phyloP scores from a whole-genome alignment of 73 alveolate species.

The Paramecium bursaria region DNA sequence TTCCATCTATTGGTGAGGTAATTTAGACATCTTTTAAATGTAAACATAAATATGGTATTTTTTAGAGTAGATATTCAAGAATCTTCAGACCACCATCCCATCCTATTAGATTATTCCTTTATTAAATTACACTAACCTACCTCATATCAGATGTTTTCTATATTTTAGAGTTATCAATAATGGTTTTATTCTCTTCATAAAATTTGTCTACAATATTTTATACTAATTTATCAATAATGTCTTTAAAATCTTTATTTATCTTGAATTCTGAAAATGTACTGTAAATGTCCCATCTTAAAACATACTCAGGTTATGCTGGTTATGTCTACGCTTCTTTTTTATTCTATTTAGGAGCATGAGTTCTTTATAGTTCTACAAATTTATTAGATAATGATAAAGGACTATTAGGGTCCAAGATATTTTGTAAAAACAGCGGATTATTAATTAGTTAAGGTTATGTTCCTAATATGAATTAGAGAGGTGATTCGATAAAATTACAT shows the following conservation, averaged over 20 bases:
- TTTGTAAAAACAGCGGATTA: constrained; percentile 12
- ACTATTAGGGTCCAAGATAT: not conserved
- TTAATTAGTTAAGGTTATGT: constrained; percentile 3
- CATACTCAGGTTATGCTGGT: constrained; percentile 10
- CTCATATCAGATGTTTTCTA: not conserved
- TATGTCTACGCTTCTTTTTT: not conserved
- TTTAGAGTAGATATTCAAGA: constrained; percentile 2
- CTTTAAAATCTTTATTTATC: not conserved
- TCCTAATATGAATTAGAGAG: not conserved
- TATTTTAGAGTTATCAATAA: not conserved
- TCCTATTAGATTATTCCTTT: not conserved
- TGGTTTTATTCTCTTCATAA: constrained; percentile 19
- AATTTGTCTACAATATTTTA: constrained; percentile 29
- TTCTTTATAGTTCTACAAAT: constrained; percentile 9
- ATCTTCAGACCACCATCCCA: constrained; percentile 27
- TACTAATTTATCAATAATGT: not conserved
- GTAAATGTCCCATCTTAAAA: constrained; percentile 11
- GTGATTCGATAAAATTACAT: constrained; percentile 17
- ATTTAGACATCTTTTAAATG: not conserved
- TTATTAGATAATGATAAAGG: constrained; percentile 15
- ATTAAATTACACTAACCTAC: too few relatives aligned
- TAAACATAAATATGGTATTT: constrained; percentile 24
- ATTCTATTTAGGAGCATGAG: not conserved
- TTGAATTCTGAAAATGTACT: not conserved
- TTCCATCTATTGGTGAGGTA: not conserved